Evolutionary conservation across 345 rosid species (phyloP).

Genomic region (Citrus sp.): DNA sequence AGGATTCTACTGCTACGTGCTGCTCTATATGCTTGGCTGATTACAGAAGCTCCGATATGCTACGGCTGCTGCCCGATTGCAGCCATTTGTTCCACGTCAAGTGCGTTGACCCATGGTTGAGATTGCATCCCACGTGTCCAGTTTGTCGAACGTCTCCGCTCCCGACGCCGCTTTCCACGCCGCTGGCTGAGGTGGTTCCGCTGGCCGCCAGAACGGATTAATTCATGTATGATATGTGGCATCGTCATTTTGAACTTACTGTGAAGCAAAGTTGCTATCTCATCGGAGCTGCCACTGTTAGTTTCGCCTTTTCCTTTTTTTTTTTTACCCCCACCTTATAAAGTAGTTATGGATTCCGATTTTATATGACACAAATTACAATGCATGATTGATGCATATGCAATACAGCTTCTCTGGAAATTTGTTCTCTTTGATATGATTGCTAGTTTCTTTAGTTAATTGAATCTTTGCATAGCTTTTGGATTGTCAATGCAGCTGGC

Average conservation of each 20-base stretch:
- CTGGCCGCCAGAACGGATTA: constrained; percentile 50
- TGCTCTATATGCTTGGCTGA: constrained; percentile 88
- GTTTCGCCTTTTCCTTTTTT: background rate
- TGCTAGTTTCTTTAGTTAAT: no score
- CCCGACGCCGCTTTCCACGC: constrained; percentile 74
- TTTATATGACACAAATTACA: background rate
- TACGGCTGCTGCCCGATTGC: constrained; percentile 72
- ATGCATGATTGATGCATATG: background rate
- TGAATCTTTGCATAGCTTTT: no score
- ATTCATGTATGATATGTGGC: background rate
- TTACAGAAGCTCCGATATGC: constrained; percentile 50
- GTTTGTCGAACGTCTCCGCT: constrained; percentile 80
- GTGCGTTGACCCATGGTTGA: constrained; percentile 86
- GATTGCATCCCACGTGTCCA: constrained; percentile 73
- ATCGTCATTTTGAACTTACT: background rate
- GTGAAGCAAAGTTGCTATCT: background rate
- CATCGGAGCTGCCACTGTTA: background rate
- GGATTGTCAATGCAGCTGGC: background rate
- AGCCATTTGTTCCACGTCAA: constrained; percentile 71
- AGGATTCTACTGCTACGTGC: constrained; percentile 47
- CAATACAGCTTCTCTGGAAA: background rate
- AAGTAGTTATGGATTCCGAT: background rate
- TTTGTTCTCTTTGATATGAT: no score
- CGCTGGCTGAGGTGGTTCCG: constrained; percentile 80
- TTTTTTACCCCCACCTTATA: background rate